Evolutionary conservation across 2,329 filamentous ascomycete genomes (phyloP), one percentile per base, ranked within the genome.

Genomic region (Neonectria coccinea): DNA sequence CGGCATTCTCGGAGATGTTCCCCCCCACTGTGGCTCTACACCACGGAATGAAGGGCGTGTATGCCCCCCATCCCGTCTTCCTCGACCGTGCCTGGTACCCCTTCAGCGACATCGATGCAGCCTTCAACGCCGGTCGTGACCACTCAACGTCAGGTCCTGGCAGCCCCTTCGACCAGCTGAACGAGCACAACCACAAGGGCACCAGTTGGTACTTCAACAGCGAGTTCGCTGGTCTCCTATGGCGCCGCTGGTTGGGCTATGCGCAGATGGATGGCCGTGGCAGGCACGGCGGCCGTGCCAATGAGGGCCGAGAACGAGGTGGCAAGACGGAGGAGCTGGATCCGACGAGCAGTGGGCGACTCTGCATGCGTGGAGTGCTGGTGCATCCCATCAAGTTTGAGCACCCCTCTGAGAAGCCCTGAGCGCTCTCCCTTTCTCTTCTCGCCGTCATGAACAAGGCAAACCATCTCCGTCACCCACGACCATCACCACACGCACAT

Each of bases 201-300:
- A 90, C 90, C 47, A 93, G 86, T 48, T 97, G 92, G 92, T 97
- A 95, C 78, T 97, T 93, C 78, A 91, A 93, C 71, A 89, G 89
- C 22, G 86, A 89, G 54, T 97, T 96, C 74, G 89, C 92, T 1
- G 86, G 90, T 5, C 86, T 91, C n/a, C 75, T 97, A 69, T 97
- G 93, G 87, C 85, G 91, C 55, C 84, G 92, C 48, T 97, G 93
- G 93, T 79, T 96, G 50, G 86, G 86, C 1, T 88, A 86, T 68
- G 79, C 84, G 16, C 85, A 88, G 73, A 77, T 80, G 72, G 84
- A 87, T 63, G 83, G 83, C 7, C 79, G 84, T 33, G 83, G 83
- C 6, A 74, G 78, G n/a, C 76, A 81, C 48, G 84, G 84, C 33
- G 92, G 79, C 53, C 77, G 77, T 64, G 82, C 79, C 55, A 84